Base-by-base conservation (phyloP, 1,284 basidiomycete species). In the Tylopilus orsonianus region DNA sequence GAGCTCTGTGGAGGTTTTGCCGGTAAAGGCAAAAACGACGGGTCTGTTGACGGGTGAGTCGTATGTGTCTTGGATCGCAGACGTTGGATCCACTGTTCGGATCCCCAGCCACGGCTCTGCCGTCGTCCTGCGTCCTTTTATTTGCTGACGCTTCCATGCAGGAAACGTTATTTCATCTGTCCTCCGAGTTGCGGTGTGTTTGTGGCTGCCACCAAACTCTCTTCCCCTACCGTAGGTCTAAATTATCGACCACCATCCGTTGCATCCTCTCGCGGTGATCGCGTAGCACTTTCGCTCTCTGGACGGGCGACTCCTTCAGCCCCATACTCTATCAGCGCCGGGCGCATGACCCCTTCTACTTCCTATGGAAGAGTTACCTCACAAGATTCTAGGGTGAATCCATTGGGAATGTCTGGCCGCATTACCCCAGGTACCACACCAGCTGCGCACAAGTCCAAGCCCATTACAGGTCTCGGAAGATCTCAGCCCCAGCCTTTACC, bases 11-110 rank as follows among this genome's bases (percentile, higher is more conserved):
- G 85, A 32, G 88, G 87, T 2, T 95, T 92, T 62, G 69, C 77
- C 13, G 94, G 96, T n/a, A 90, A 90, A 65, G 96, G 96, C 2
- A 98, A 98, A 74, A 99, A 99, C 62, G 84, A 98, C 62, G 96
- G 96, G 18, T 82, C 82, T 37, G 93, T 97, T 3, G 80, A 78
- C 55, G 91, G 90, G 93, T 96, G 64, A 75, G 91, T 68, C 26
- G 66, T 10, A 2, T 14, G 12, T 12, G 22, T 43, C 26, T 50
- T 37, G 32, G 16, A 42, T 40, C 19, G 33, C 35, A 29, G 20
- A 24, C 14, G 14, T n/a, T n/a, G n/a, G 22, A 43, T 27, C 5
- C 18, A 16, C 2, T 16, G 13, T 36, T 46, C 32, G 7, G 42
- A 35, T 20, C 22, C 26, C 13, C 33, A 7, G 10, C 30, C 27